A percentile compares a stretch with the other conserved stretches of the same genome.
Evolutionary conservation across 208 protist genomes (phyloP).

Genomic region (Kentomonas sorsogonicus): DNA sequence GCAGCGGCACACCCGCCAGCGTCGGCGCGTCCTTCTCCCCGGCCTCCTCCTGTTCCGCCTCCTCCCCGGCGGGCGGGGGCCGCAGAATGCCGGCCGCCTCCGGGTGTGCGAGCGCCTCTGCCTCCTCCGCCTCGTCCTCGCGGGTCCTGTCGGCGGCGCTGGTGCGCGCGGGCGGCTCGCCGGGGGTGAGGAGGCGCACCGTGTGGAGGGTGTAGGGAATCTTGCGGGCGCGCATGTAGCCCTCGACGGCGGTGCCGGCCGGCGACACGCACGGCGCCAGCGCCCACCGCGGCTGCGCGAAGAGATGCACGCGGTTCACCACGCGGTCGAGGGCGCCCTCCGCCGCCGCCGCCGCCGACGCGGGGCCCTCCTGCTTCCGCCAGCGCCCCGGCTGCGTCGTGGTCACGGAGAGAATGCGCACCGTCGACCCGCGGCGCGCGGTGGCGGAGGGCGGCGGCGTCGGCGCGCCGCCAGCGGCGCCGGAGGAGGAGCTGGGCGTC

Average conservation of each 20-base stretch:
- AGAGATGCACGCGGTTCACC: constrained; percentile 35
- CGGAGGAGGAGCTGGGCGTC: no score
- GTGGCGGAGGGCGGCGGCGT: background rate
- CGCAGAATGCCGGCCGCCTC: no score
- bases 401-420: constrained; percentile 20
- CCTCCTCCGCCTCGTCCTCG: background rate
- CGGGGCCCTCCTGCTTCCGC: constrained; percentile 4
- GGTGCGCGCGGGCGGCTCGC: constrained; percentile 14
- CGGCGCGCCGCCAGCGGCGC: background rate
- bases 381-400: constrained; percentile 6
- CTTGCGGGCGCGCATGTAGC: constrained; percentile 37
- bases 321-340: no score
- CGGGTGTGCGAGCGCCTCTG: background rate
- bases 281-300: constrained; percentile 32
- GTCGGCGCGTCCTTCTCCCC: constrained; percentile 1
- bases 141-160: no score
- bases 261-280: constrained; percentile 28
- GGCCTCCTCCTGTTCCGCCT: background rate
- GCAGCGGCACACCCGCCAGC: constrained; percentile 2
- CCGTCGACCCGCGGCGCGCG: constrained; percentile 3
- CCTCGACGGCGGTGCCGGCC: constrained; percentile 32
- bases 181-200: constrained; percentile 20
- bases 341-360: background rate
- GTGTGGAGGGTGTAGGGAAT: constrained; percentile 38
- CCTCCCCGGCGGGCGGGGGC: no score